Evolutionary conservation across 345 rosid genomes (phyloP).

Genomic region (Erucastrum elatum): DNA sequence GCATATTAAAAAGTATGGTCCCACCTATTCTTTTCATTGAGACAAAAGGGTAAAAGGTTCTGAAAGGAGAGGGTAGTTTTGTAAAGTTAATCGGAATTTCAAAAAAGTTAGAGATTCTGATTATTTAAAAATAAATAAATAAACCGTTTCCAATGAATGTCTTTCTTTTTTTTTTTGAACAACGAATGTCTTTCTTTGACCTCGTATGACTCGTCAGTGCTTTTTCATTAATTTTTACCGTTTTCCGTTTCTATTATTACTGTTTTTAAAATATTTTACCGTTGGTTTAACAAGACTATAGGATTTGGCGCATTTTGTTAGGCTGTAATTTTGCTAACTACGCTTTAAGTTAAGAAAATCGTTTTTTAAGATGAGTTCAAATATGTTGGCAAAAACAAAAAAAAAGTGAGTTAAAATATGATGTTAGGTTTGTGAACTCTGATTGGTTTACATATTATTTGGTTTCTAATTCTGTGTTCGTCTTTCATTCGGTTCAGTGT

Average conservation of each 20-base stretch:
- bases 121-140: not conserved
- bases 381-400: too few relatives aligned
- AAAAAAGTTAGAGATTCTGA: conserved; percentile 16
- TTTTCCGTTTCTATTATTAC: too few relatives aligned
- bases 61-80: not conserved
- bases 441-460: not conserved
- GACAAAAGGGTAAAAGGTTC: not conserved
- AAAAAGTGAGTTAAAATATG: not conserved
- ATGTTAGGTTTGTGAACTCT: not conserved
- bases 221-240: not conserved
- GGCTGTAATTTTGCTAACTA: not conserved
- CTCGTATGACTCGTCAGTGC: conserved; percentile 13
- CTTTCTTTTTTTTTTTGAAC: too few relatives aligned
- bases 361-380: not conserved
- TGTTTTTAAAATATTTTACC: not conserved
- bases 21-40: not conserved
- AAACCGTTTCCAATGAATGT: conserved; percentile 15
- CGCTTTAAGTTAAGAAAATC: not conserved
- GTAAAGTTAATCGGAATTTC: not conserved
- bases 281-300: not conserved
- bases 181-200: conserved; percentile 29
- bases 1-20: not conserved
- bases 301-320: conserved; percentile 5
- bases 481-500: not conserved
- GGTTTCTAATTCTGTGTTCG: not conserved